A percentile compares a stretch with the other conserved stretches of the same genome.
These are phyloP conservation scores for Naegleria fowleri DNA, from an alignment of 208 protist species.

Conservation along the genomic window DNA sequence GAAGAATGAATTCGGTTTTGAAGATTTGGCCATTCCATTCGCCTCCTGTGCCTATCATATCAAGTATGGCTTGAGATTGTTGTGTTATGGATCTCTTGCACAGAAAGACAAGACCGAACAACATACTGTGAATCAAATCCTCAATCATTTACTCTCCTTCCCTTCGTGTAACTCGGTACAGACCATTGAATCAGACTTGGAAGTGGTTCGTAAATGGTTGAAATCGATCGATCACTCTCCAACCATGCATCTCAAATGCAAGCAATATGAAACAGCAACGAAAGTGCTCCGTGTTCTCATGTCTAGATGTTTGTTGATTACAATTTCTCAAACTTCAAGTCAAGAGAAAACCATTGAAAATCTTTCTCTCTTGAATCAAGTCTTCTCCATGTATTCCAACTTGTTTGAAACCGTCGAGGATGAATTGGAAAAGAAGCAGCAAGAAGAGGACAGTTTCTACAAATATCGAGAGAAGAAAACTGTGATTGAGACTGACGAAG, in stretches of 20 bases:
- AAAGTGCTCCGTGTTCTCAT: background rate
- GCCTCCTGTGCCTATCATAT: background rate
- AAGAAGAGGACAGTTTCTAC: slow-evolving; percentile 58
- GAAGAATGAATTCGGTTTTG: background rate
- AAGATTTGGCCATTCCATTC: slow-evolving; percentile 24
- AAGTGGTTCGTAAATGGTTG: background rate
- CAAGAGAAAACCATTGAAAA: slow-evolving; percentile 38
- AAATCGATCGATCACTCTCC: background rate
- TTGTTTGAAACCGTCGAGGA: slow-evolving; percentile 61
- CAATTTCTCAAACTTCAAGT: background rate
- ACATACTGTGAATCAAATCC: background rate
- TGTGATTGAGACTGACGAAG: slow-evolving; percentile 80
- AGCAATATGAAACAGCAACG: background rate
- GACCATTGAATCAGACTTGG: background rate
- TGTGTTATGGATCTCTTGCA: background rate
- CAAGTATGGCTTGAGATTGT: slow-evolving; percentile 22
- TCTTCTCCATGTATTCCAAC: slow-evolving; percentile 49
- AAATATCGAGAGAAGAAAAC: slow-evolving; percentile 78
- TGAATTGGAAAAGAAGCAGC: slow-evolving; percentile 61
- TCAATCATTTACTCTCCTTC: background rate
- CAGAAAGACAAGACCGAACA: background rate
- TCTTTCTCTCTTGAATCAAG: slow-evolving; percentile 58
- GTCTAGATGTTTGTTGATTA: background rate
- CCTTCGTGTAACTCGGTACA: background rate
- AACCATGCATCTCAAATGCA: background rate